These are phyloP conservation scores for Sugiyamaella qingdaonensis DNA, from an alignment of 805 yeast species.

Conservation along the genomic window DNA sequence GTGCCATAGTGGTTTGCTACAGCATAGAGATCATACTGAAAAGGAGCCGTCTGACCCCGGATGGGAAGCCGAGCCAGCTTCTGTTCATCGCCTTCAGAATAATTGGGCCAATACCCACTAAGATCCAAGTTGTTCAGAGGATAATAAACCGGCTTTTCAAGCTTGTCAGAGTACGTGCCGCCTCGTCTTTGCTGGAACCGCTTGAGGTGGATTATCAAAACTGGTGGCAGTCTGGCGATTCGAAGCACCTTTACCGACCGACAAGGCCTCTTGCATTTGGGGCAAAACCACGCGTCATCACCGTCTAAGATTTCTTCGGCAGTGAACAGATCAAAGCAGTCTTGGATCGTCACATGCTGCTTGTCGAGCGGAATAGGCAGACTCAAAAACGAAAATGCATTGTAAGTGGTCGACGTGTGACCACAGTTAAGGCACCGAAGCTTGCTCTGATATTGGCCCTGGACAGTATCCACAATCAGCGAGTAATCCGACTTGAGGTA, in stretches of 20 bases:
- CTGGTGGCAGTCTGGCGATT: conserved; percentile 73
- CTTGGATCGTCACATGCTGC: conserved; percentile 40
- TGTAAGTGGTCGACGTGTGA: conserved; percentile 78
- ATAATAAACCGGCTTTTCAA: conserved; percentile 62
- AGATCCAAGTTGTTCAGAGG: conserved; percentile 60
- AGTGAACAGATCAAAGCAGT: conserved; percentile 75
- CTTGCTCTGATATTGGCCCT: conserved; percentile 84
- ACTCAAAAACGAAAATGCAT: conserved; percentile 72
- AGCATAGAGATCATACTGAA: conserved; percentile 68
- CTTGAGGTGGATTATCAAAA: conserved; percentile 79
- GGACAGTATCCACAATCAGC: conserved; percentile 72
- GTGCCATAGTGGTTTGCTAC: conserved; percentile 85
- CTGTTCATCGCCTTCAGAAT: conserved; percentile 40
- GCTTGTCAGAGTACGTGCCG: conserved; percentile 41
- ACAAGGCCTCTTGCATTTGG: conserved; percentile 61
- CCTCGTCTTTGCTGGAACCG: conserved; percentile 50
- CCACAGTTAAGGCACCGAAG: conserved; percentile 69
- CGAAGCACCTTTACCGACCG: conserved; percentile 63
- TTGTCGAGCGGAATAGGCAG: conserved; percentile 66
- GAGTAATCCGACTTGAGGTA: conserved; percentile 77
- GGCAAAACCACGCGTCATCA: conserved; percentile 82
- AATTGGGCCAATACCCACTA: conserved; percentile 67
- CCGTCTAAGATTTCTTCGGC: conserved; percentile 69
- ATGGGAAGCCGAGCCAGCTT: conserved; percentile 48
- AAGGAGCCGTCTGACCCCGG: conserved; percentile 77